These are phyloP conservation scores for Blastobotrys buckinghamii DNA, from an alignment of 1,139 yeast genomes.

Conservation along the genomic window DNA sequence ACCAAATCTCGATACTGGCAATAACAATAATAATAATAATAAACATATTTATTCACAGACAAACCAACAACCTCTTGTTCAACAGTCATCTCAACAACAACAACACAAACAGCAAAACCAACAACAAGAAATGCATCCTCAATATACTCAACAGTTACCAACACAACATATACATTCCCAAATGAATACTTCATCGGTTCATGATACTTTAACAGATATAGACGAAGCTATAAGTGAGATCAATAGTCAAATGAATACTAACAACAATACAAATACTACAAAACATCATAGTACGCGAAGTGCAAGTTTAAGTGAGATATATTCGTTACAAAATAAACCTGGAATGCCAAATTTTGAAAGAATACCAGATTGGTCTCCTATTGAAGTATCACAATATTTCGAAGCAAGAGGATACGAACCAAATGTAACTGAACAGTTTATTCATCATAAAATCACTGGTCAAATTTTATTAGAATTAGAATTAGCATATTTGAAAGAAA, in stretches of 20 bases:
- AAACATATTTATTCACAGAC: background rate
- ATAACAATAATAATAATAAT: slow-evolving; percentile 5
- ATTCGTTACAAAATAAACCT: slow-evolving; percentile 7
- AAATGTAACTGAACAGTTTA: slow-evolving; percentile 69
- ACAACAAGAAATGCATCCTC: too few species aligned
- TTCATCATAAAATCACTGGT: slow-evolving; percentile 85
- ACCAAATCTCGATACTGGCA: background rate
- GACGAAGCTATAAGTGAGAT: slow-evolving; percentile 80
- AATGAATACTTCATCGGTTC: slow-evolving; percentile 36
- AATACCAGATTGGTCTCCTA: slow-evolving; percentile 66
- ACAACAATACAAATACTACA: background rate
- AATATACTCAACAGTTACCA: background rate
- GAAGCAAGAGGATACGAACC: slow-evolving; percentile 66
- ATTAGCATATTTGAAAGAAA: slow-evolving; percentile 76
- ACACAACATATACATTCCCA: background rate
- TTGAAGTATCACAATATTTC: slow-evolving; percentile 76
- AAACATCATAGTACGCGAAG: background rate
- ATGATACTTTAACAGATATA: slow-evolving; percentile 68
- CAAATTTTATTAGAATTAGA: slow-evolving; percentile 79
- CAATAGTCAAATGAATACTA: slow-evolving; percentile 12
- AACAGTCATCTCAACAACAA: background rate
- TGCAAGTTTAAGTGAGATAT: background rate
- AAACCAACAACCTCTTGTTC: background rate
- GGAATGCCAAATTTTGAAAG: slow-evolving; percentile 13
- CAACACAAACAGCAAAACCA: slow-evolving; percentile 5